Evolutionary conservation across 1,284 basidiomycete species (phyloP).

Genomic region (Tilletia walkeri): DNA sequence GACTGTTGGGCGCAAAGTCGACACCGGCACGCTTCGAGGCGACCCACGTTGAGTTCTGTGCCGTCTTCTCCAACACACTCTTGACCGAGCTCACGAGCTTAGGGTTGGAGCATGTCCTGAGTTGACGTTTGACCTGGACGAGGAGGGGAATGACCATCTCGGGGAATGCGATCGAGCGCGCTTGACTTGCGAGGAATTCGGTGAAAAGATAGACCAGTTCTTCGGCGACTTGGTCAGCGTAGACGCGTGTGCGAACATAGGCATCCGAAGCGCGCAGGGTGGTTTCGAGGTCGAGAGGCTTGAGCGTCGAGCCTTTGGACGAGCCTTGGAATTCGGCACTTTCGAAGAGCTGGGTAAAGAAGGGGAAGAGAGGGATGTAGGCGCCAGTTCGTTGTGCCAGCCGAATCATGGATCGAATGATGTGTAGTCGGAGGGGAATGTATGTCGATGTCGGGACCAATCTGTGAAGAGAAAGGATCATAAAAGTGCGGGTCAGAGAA

Average conservation of each 20-base stretch:
- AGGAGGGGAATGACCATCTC: slow-evolving; percentile 84
- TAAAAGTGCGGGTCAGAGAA: too few relatives aligned
- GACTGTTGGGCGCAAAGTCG: slow-evolving; percentile 46
- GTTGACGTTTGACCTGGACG: slow-evolving; percentile 57
- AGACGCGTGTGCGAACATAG: slow-evolving; percentile 84
- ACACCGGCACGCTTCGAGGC: slow-evolving; percentile 37
- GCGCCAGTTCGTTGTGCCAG: slow-evolving; percentile 74
- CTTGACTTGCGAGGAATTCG: slow-evolving; percentile 68
- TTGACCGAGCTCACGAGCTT: slow-evolving; percentile 32
- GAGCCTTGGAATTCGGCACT: slow-evolving; percentile 70
- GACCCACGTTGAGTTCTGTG: slow-evolving; percentile 43
- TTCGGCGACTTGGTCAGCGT: slow-evolving; percentile 78
- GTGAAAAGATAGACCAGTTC: slow-evolving; percentile 76
- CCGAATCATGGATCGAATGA: slow-evolving; percentile 70
- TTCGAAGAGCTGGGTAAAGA: slow-evolving; percentile 80
- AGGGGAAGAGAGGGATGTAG: slow-evolving; percentile 84
- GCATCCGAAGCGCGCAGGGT: slow-evolving; percentile 82
- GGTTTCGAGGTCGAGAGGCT: slow-evolving; percentile 83
- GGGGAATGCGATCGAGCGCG: slow-evolving; percentile 72
- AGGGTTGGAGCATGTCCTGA: slow-evolving; percentile 41
- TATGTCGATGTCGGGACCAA: slow-evolving; percentile 78
- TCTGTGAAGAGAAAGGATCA: slow-evolving; percentile 58
- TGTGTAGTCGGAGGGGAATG: slow-evolving; percentile 75
- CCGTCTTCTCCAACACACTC: slow-evolving; percentile 46
- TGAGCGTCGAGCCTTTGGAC: slow-evolving; percentile 81